Base-by-base conservation (phyloP, 345 rosid genomes). In the Eutrema yunnanense region DNA sequence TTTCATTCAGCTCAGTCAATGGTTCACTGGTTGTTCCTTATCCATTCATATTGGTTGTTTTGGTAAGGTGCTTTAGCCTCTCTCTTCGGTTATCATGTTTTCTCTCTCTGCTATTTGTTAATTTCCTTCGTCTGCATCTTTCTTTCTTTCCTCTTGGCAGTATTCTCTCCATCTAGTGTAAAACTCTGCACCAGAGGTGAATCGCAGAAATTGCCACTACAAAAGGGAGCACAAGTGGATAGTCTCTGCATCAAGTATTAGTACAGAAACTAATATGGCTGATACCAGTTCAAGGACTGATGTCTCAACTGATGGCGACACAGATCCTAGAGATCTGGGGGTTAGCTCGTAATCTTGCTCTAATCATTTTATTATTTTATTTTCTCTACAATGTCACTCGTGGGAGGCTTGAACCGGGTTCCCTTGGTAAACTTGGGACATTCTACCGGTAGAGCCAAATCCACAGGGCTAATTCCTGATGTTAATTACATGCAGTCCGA, bases 261-360 rank as follows among this genome's bases (percentile, higher is more conserved):
- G 76, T 55, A 80, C 60, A 51, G 88, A 87, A 73, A 80, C 83
- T 73, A 76, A 73, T 62, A 82, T 90, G 88, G 92, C 90, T 33
- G 96, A 90, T 77, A 86, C 88, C 44, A 90, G 98, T 79, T 92
- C 96, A 65, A 86, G 86, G 79, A 91, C 95, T 41, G 96, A 91
- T 79, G 84, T 80, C 54, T 93, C 97, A 69, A 84, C 96, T 42
- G 97, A 91, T 71, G 80, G 76, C 36, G 97, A 91, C 68, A 85
- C 96, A 30, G 98, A 91, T 72, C 94, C 88, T 69, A 86, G 85
- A 84, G 86, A 82, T 81, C 90, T 65, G 64, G 83, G 87, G 94
- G 98, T 93, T 78, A 69, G 79, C 79, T 71, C 65, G 48, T 70
- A 62, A 52, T 77, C 51, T 75, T 47, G 5, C 40, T 48, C 51